Base-by-base conservation (phyloP, 2,329 filamentous ascomycete genomes). In the Pseudogymnoascus verrucosus region DNA sequence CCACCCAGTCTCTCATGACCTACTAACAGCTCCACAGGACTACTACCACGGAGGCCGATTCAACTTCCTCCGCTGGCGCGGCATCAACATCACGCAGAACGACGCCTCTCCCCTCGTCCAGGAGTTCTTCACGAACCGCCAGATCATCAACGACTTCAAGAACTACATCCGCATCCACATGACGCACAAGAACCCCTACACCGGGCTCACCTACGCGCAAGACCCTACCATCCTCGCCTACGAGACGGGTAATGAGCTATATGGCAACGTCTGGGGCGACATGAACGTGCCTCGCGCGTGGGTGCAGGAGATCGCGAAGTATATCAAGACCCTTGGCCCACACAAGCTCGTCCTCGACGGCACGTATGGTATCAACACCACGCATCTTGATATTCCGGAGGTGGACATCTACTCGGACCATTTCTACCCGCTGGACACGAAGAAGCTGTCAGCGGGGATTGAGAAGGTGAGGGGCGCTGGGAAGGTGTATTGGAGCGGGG, bases 1-100 rank as follows among this genome's bases (percentile, higher is more conserved):
- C 11, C 11, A 39, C 5, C 4, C 16, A 21, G 10, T 4, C 5
- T 14, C 57, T 54, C 21, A 28, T 14, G 2, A n/a, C 5, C 12
- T n/a, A 39, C 64, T 67, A 54, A 67, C 14, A 26, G 5, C 12
- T 40, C 28, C 19, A 8, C 36, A 77, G 73, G 76, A 81, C 68
- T 81, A 80, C 67, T 81, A 80, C 69, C 79, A 81, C 65, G 79
- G 79, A 21, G 79, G 79, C 5, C 80, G 80, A 69, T 81, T 78
- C 71, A 73, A 74, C 66, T 82, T 80, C 69, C 71, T 81, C 31
- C 76, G 79, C 23, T 81, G 76, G 75, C 72, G 72, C 16, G 78
- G 79, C 6, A 74, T 78, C 68, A 74, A 80, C 67, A 76, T 80
- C 61, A 75, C 71, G 8, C 71, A 74, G 62, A 68, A 67, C 12